Base-by-base conservation (phyloP, 805 yeast genomes). In the Yarrowia deformans region DNA sequence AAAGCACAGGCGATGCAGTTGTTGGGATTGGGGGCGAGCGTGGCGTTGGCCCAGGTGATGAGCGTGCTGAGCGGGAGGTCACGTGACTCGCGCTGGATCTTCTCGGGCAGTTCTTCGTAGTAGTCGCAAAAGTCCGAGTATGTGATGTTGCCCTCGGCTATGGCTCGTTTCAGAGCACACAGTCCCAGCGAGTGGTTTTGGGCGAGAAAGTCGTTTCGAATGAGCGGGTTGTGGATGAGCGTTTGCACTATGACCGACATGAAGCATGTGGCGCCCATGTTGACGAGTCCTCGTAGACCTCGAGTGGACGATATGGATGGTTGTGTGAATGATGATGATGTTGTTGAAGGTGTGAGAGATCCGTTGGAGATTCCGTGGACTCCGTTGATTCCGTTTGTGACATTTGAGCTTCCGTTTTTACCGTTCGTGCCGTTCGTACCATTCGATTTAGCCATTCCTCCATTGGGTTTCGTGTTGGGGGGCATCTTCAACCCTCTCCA, bases 181-280 rank as follows among this genome's bases (percentile, higher is more conserved):
- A 79, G 79, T 5, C 79, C 79, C 74, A 92, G 87, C 72, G 85
- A 83, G 79, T 92, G 97, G 45, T 84, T 82, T 52, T 93, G 97
- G 34, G 88, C 82, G 77, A 95, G 83, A 74, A 91, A 93, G 72
- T 88, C 89, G 74, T 88, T 85, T 70, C 94, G 85, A 52, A 95
- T 84, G 70, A 91, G 83, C 8, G 99, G 98, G 75, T 95, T 95
- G 77, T 95, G 99, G 52, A 95, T 81, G 66, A 94, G 79, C 0
- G 96, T 87, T 80, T 95, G 99, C 49, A 95, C 79, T n/a, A 93
- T 87, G 45, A 94, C 90, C 73, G 97, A 90, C 91, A 95, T 94
- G 80, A 92, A 95, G 80, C 99, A 95, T 0, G 99, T 95, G 0
- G 99, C 90, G 0, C 99, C 99, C 88, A 94, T 87, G 77, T 94